Base-by-base conservation (phyloP, 768 basidiomycete species). In the Amyloporia xantha region DNA sequence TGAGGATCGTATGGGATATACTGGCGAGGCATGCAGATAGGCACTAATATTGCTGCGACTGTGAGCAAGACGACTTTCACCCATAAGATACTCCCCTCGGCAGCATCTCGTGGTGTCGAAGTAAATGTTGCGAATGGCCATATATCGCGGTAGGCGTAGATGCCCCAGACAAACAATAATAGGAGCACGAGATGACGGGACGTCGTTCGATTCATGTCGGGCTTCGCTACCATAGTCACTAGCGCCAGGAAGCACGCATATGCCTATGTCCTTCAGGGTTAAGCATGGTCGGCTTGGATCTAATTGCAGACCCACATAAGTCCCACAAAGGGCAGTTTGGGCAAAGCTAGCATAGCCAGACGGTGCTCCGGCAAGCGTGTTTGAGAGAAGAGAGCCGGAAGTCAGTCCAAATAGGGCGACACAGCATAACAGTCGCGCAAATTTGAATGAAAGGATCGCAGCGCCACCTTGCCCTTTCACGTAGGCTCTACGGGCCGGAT, bases 81-180 rank as follows among this genome's bases (percentile, higher is more conserved):
- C 82, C 82, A 84, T n/a, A 82, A 61, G 28, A 78, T 51, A 49
- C 59, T 54, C 7, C 77, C 74, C 54, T 76, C 76, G 1, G 60
- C 60, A 4, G 59, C 53, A 55, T 86, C 83, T 20, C 63, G 50
- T 12, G 81, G 78, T 15, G 47, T 36, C 24, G 70, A 62, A 11
- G 68, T 70, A 60, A 69, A 81, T 0, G 80, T 84, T n/a, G 70
- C 61, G 13, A 84, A 54, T n/a, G 83, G 84, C 58, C 70, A 81
- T 3, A 85, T 47, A 54, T 78, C 74, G 21, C 82, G 72, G 55
- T 78, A 81, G 25, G 63, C 62, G 57, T 74, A 84, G 10, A 79
- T 67, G n/a, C 58, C 59, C 53, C 75, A 73, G 6, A 67, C 67
- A 23, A 67, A 63, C n/a, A 80, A 54, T 9, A 83, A 62, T 1